Base-by-base conservation (phyloP, 306 rosid genomes). In the Begonia masoniana region DNA sequence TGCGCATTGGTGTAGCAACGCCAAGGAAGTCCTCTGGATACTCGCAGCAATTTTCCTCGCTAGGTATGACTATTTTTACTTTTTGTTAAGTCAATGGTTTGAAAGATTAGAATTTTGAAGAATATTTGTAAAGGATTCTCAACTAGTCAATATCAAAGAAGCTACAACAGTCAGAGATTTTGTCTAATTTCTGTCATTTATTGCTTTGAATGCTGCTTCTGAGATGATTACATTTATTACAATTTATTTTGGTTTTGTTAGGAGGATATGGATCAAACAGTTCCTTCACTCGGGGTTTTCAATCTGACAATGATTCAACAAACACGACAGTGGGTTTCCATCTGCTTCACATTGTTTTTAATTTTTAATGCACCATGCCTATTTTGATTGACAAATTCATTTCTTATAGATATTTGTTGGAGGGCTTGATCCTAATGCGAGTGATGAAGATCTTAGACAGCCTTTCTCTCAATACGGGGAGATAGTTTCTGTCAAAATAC, bases 1-100 rank as follows among this genome's bases (percentile, higher is more conserved):
- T 88, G 97, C 88, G 97, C 26, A 76, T 88, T 47, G 97, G 95
- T 54, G 95, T 94, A 53, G 97, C 97, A 51, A 88, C 97, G 58
- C 97, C 97, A 4, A 71, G 97, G 74, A 88, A 88, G 70, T 84
- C 97, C 11, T 79, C 94, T 61, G 94, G 84, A 67, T 81, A 79
- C 71, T 94, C 81, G 53, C 89, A 81, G 55, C 77, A 66, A 47
- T 59, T 26, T 54, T 58, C 61, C 46, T 62, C 73, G 21, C 83
- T 70, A 70, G 95, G 95, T 82, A 62, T 39, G 24, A 21, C 41
- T 59, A 48, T 62, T 71, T 56, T 50, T 17, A 16, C 39, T 48
- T 17, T 64, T 62, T 47, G 26, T 17, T 17, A 17, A 17, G 19
- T 17, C 19, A 17, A 17, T 17, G 19, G 19, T 17, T 17, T 17